Percentiles rank a stretch among this genome's conserved stretches.
phyloP scores from a whole-genome alignment of 805 yeast species.

The Candida mattraensis region DNA sequence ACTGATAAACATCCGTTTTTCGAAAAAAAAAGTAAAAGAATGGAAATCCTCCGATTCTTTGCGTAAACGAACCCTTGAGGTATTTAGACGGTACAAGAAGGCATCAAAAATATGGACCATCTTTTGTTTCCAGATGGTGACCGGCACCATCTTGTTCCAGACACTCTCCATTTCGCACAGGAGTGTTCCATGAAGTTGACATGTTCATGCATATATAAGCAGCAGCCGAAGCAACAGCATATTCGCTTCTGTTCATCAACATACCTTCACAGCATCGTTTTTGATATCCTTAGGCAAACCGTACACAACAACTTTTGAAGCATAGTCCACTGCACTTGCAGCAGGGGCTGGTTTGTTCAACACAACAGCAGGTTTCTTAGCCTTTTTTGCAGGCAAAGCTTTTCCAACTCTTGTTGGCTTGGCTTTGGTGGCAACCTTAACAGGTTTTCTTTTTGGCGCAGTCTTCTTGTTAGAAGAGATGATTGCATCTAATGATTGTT shows the following conservation, averaged over 20 bases:
- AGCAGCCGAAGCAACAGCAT: no score
- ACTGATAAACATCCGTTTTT: constrained; percentile 5
- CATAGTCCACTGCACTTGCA: constrained; percentile 39
- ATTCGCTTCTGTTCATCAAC: constrained; percentile 14
- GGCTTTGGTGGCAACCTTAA: constrained; percentile 31
- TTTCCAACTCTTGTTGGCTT: constrained; percentile 35
- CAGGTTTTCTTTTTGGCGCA: constrained; percentile 33
- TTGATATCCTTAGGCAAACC: constrained; percentile 75
- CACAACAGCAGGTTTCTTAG: constrained; percentile 16
- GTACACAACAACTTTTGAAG: constrained; percentile 76
- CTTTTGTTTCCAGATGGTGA: no score
- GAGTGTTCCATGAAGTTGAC: no score
- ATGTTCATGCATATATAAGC: background rate
- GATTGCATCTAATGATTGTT: constrained; percentile 93
- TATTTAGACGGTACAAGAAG: no score
- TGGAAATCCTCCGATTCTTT: no score
- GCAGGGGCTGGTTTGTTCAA: constrained; percentile 21
- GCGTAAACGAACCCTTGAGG: no score
- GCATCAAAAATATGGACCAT: no score
- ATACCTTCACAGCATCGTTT: constrained; percentile 66
- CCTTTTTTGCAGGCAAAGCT: constrained; percentile 15
- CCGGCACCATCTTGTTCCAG: no score
- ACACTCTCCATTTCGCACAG: no score
- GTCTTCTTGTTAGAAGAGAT: constrained; percentile 53
- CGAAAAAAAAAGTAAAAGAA: no score